Conservation (phyloP, 2,329 filamentous ascomycete genomes). For the Tolypocladium ovalisporum region DNA sequence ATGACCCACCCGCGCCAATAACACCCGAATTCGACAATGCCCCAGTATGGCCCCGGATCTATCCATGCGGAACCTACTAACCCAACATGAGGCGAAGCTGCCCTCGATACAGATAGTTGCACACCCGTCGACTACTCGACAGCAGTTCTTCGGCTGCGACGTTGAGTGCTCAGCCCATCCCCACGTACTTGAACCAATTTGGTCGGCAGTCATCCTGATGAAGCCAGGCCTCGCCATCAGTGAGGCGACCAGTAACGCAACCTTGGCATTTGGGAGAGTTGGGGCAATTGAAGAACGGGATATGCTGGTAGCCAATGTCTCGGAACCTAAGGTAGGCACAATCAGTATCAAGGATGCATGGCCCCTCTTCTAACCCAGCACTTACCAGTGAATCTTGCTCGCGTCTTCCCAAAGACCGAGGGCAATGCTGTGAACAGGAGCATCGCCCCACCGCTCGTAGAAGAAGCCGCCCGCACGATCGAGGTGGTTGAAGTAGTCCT, state of each 20-base stretch:
- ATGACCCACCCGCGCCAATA: constrained; percentile 1
- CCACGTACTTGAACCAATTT: constrained; percentile 94
- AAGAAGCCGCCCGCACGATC: constrained; percentile 97
- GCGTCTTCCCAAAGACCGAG: constrained; percentile 86
- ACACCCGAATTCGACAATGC: constrained; percentile 2
- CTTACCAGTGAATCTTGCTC: constrained; percentile 85
- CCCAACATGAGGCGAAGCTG: neutral
- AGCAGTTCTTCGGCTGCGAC: neutral
- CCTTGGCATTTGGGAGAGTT: constrained; percentile 90
- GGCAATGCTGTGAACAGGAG: constrained; percentile 90
- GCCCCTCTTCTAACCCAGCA: constrained; percentile 6
- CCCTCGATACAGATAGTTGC: neutral
- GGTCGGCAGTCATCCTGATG: constrained; percentile 88
- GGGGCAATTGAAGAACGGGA: constrained; percentile 97
- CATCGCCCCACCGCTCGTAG: constrained; percentile 97
- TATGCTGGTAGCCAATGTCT: constrained; percentile 96
- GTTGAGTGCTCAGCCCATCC: constrained; percentile 51
- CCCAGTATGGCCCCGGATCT: neutral
- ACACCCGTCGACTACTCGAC: neutral
- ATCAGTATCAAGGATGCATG: constrained; percentile 4
- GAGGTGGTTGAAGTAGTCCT: constrained; percentile 92
- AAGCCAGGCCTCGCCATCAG: constrained; percentile 76
- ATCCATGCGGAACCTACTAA: neutral
- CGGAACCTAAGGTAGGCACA: constrained; percentile 79
- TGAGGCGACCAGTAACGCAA: constrained; percentile 78